Base-by-base conservation (phyloP, 208 protist species). In the Acanthamoeba castellanii region DNA sequence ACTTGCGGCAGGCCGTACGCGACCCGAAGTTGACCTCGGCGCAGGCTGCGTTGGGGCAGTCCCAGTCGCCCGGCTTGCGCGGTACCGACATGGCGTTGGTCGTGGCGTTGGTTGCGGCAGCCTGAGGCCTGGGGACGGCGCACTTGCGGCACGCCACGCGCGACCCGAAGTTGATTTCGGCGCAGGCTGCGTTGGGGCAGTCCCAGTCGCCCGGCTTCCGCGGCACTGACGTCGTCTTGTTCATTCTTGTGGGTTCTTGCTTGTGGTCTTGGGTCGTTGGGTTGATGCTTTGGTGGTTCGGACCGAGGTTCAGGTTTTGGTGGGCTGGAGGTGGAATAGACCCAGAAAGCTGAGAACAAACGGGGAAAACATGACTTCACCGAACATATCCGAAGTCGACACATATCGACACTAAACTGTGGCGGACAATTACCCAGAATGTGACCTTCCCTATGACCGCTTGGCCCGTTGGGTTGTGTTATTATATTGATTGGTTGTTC, bases 61-160 rank as follows among this genome's bases (percentile, higher is more conserved):
- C 74, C 74, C 74, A 82, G 42, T 82, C 74, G 42, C 74, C 74
- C 37, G 74, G 74, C 74, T 50, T 82, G 42, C 74, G 74, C 18
- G 55, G 55, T 61, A 61, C 11, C 55, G 16, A 61, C 55, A 25
- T 13, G 20, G 55, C 55, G 3, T 7, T 30, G 70, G n/a, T 27
- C n/a, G 70, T 47, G 2, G 2, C 32, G n/a, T n/a, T n/a, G n/a
- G n/a, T n/a, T 6, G 70, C 74, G 11, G 14, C 74, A 82, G 8
- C 2, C 7, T 0, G 14, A 32, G 74, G 74, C 9, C 74, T 22
- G 16, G 74, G 74, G 18, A 42, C 20, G 18, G 34, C 14, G 8
- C 74, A 82, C 32, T 52, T 42, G 42, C 74, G 74, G 42, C 74
- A 82, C 32, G 34, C 74, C 8, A 52, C 8, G 42, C 74, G 74